phyloP scores from a whole-genome alignment of 495 filamentous ascomycete genomes.

The Lentithecium fluviatile region DNA sequence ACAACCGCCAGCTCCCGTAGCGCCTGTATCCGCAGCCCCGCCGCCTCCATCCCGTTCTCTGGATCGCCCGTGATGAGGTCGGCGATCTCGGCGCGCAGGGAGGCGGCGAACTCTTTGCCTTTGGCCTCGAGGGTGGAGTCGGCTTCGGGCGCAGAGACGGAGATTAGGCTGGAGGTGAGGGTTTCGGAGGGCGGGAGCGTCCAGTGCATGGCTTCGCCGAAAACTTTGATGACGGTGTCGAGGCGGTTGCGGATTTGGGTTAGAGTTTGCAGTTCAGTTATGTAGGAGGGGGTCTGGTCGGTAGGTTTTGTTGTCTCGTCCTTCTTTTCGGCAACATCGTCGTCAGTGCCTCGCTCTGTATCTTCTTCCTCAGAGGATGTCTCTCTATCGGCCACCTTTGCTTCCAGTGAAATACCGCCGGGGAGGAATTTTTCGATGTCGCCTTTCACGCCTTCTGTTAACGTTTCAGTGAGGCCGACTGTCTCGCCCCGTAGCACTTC shows the following conservation, averaged over 20 bases:
- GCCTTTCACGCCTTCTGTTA: slow-evolving; percentile 67
- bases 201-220: slow-evolving; percentile 93
- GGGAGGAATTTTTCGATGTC: slow-evolving; percentile 71
- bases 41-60: slow-evolving; percentile 59
- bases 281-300: slow-evolving; percentile 63
- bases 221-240: slow-evolving; percentile 81
- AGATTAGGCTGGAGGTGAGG: slow-evolving; percentile 69
- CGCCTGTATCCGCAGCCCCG: slow-evolving; percentile 66
- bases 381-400: background rate
- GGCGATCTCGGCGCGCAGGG: slow-evolving; percentile 68
- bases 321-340: slow-evolving; percentile 18
- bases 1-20: slow-evolving; percentile 68
- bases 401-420: slow-evolving; percentile 42
- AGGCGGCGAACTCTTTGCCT: slow-evolving; percentile 68
- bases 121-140: slow-evolving; percentile 72
- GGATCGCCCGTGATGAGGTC: slow-evolving; percentile 58
- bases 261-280: slow-evolving; percentile 76
- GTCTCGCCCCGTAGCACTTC: slow-evolving; percentile 89
- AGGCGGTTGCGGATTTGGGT: slow-evolving; percentile 76
- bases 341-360: background rate
- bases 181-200: slow-evolving; percentile 75
- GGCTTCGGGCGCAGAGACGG: slow-evolving; percentile 71
- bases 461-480: slow-evolving; percentile 67
- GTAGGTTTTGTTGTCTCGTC: slow-evolving; percentile 19
- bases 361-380: background rate